Evolutionary conservation across 2,329 filamentous ascomycete species (phyloP).

Genomic region (Drechslerella coelobrocha): DNA sequence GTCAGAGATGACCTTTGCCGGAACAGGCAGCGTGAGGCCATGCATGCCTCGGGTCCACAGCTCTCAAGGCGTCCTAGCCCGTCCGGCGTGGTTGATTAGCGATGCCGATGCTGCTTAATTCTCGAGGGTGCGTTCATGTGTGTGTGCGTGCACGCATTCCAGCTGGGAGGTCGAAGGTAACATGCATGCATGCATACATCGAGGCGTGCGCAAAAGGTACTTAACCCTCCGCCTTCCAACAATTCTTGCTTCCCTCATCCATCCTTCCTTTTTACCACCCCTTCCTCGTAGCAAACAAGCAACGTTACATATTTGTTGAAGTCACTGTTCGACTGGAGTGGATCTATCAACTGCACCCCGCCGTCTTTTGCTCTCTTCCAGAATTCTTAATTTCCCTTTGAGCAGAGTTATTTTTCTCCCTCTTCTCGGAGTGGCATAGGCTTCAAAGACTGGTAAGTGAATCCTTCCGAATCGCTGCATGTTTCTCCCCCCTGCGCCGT

Average conservation of each 20-base stretch:
- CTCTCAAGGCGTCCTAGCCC: neutral
- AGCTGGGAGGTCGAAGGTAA: neutral
- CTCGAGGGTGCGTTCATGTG: neutral
- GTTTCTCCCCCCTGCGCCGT: neutral
- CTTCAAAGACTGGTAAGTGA: neutral
- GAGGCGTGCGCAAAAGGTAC: neutral
- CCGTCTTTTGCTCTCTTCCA: neutral
- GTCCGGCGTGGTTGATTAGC: neutral
- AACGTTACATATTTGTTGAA: neutral
- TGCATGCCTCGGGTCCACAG: conserved; percentile 12
- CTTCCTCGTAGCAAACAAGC: neutral
- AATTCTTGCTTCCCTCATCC: neutral
- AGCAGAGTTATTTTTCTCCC: neutral
- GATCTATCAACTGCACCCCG: neutral
- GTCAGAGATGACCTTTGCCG: conserved; percentile 29
- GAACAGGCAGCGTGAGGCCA: conserved; percentile 40
- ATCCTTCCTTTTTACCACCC: neutral
- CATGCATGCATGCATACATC: too few relatives aligned
- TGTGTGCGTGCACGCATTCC: neutral
- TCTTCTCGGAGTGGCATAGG: neutral
- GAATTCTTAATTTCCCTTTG: neutral
- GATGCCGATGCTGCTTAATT: neutral
- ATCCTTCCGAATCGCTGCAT: neutral
- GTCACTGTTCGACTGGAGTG: neutral
- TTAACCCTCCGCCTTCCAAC: neutral